Conservation (phyloP, 768 basidiomycete genomes). For the Boletus barrowsii region DNA sequence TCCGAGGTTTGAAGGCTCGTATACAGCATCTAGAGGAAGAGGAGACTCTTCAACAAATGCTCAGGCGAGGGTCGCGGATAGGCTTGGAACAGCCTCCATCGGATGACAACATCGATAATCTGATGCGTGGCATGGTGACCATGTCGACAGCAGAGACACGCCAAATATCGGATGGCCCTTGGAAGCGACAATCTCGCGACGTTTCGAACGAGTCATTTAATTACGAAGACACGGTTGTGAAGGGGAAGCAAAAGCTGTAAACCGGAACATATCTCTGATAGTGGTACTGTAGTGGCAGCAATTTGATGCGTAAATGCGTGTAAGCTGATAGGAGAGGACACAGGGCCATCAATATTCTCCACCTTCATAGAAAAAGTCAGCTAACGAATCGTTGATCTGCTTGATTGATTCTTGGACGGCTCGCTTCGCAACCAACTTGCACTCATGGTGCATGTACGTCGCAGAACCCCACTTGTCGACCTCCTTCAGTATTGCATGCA, state of each 20-base stretch:
- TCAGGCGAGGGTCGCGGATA: constrained; percentile 36
- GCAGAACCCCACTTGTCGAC: constrained; percentile 69
- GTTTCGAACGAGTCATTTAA: constrained; percentile 18
- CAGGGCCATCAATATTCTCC: constrained; percentile 27
- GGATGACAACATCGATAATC: constrained; percentile 35
- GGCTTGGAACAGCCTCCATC: constrained; percentile 35
- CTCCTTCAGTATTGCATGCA: constrained; percentile 61
- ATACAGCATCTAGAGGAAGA: constrained; percentile 44
- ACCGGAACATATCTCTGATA: not conserved
- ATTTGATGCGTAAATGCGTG: not conserved
- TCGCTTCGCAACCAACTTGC: constrained; percentile 55
- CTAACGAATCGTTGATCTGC: constrained; percentile 54
- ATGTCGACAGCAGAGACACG: constrained; percentile 16
- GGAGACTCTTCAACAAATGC: constrained; percentile 39
- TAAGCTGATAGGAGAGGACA: not conserved
- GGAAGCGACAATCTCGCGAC: constrained; percentile 20
- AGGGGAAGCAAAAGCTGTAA: constrained; percentile 24
- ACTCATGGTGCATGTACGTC: constrained; percentile 80
- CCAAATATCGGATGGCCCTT: constrained; percentile 28
- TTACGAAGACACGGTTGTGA: constrained; percentile 26
- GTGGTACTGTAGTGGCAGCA: not conserved
- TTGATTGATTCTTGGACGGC: constrained; percentile 55
- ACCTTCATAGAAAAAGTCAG: constrained; percentile 55
- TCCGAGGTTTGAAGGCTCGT: constrained; percentile 36
- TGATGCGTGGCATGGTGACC: constrained; percentile 42